Percentiles rank a stretch among this genome's conserved stretches.
phyloP scores from a whole-genome alignment of 176 grass and related monocot species.

The Oryza rufipogon region DNA sequence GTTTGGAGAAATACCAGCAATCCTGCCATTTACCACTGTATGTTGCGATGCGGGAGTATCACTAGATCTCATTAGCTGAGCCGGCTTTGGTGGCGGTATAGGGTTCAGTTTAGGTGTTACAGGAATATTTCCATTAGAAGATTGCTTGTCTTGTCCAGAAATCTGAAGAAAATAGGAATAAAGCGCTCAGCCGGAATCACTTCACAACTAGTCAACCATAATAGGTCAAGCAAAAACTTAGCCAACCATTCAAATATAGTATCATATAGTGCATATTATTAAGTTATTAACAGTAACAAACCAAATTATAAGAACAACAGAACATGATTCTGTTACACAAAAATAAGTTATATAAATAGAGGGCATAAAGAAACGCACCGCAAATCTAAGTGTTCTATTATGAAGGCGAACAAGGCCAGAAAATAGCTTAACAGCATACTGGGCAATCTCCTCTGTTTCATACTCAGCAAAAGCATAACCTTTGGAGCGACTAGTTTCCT shows the following conservation, averaged over 20 bases:
- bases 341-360: conserved; percentile 4
- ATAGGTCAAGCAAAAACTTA: not conserved
- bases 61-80: conserved; percentile 40
- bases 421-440: conserved; percentile 98
- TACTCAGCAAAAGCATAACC: conserved; percentile 98
- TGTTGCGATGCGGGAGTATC: conserved; percentile 48
- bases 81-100: conserved; percentile 50
- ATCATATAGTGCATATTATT: not conserved
- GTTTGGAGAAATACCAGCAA: conserved; percentile 46
- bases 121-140: conserved; percentile 54
- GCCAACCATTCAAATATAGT: not conserved
- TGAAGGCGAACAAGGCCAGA: conserved; percentile 86
- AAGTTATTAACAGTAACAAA: not conserved
- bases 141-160: conserved; percentile 85
- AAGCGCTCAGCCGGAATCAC: conserved; percentile 1
- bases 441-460: conserved; percentile 88
- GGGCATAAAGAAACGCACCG: conserved; percentile 75
- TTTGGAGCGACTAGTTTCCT: conserved; percentile 87
- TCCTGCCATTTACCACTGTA: conserved; percentile 47
- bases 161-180: conserved; percentile 56
- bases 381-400: conserved; percentile 90
- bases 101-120: conserved; percentile 59
- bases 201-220: not conserved
- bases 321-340: not conserved
- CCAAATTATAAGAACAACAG: not conserved